Evolutionary conservation across 306 rosid species (phyloP).

Genomic region (Pachyrhizus erosus): DNA sequence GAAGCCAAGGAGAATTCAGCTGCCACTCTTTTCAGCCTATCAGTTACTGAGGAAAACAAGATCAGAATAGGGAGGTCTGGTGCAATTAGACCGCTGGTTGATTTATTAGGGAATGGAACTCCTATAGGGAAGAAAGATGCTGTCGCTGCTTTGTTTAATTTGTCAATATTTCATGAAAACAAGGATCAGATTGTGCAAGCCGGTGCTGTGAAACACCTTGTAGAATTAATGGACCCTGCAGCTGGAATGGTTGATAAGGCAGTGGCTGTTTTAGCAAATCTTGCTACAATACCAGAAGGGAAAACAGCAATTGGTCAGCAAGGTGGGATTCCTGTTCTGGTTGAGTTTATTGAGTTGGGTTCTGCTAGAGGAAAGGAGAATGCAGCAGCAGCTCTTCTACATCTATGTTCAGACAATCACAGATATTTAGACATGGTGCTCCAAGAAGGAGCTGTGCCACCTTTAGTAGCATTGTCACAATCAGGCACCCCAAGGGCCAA

Average conservation of each 20-base stretch:
- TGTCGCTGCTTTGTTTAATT: conserved; percentile 82
- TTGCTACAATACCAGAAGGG: conserved; percentile 82
- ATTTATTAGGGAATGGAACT: conserved; percentile 72
- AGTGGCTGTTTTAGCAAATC: conserved; percentile 86
- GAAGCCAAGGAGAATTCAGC: conserved; percentile 93
- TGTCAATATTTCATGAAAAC: conserved; percentile 79
- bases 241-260: conserved; percentile 89
- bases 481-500: conserved; percentile 88
- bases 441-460: conserved; percentile 88
- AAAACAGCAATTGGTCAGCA: conserved; percentile 60
- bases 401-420: conserved; percentile 58
- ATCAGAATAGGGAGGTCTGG: conserved; percentile 79
- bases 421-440: conserved; percentile 63
- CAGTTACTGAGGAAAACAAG: conserved; percentile 80
- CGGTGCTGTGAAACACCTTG: conserved; percentile 81
- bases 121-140: conserved; percentile 92
- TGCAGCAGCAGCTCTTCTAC: conserved; percentile 83
- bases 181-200: conserved; percentile 79
- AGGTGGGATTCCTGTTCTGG: conserved; percentile 77
- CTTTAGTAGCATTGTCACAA: conserved; percentile 71
- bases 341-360: conserved; percentile 87
- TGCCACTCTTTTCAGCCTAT: conserved; percentile 83
- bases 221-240: conserved; percentile 89
- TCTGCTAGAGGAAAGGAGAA: conserved; percentile 88
- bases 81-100: conserved; percentile 78